Base-by-base conservation (phyloP, 345 rosid genomes). In the Syzygium grande region DNA sequence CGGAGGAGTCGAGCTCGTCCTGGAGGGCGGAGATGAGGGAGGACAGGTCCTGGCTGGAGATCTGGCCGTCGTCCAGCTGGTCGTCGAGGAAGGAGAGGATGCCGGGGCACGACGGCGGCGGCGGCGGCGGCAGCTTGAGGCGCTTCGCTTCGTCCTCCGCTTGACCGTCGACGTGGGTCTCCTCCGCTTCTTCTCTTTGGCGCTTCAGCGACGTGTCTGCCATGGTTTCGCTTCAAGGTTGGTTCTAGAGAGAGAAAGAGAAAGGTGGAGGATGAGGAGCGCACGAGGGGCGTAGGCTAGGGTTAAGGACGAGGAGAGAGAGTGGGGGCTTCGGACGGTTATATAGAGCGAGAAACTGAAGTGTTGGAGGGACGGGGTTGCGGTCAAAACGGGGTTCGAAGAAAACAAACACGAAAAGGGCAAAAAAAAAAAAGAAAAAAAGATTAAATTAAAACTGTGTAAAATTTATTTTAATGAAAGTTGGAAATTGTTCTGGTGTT, bases 11-110 rank as follows among this genome's bases (percentile, higher is more conserved):
- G 68, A 88, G 89, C 85, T 88, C 89, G 86, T 93, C 93, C 27
- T 96, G 96, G 16, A 95, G 94, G 54, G 93, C 80, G 52, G 94
- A 90, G 85, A 96, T 93, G 17, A 95, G 88, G 59, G 92, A 92
- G 15, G 96, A 91, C 53, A 93, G 78, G 43, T 95, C 97, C 85
- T 90, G 93, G 56, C 89, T 90, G 11, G 93, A 90, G 83, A 93
- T 94, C 4, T 93, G 91, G 83, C 88, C 90, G 34, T 91, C 94
- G 9, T 94, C 94, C 11, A 34, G 19, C 38, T 73, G 80, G 46
- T 92, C 91, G 85, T 93, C 95, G 15, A 94, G 92, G 86, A 93
- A 87, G 85, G 92, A 91, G 41, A 89, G 92, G 27, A 91, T 87
- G 79, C 92, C 92, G 43, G 86, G 89, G 84, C 90, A 43, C 1